These are phyloP conservation scores for Eustoma russellianum DNA, from an alignment of 257 asterid species.

Conservation along the genomic window DNA sequence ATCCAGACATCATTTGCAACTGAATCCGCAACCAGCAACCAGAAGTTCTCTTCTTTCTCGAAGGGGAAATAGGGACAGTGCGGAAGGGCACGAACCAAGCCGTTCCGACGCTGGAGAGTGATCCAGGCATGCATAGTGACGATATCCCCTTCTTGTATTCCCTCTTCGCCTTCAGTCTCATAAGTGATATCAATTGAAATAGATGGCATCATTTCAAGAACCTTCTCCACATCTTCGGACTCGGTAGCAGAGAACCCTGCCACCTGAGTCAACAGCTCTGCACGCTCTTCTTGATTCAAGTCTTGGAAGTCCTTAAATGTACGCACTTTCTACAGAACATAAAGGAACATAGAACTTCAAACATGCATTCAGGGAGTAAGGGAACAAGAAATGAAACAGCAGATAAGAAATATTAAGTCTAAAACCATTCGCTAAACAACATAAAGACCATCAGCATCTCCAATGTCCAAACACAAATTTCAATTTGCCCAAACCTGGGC, in stretches of 20 bases:
- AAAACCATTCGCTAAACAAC: background rate
- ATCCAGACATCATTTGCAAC: slow-evolving; percentile 81
- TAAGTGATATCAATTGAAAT: slow-evolving; percentile 72
- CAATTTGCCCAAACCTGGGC: too few species aligned
- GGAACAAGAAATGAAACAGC: background rate
- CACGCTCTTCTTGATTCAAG: slow-evolving; percentile 65
- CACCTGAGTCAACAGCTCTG: slow-evolving; percentile 66
- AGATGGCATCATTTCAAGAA: slow-evolving; percentile 92
- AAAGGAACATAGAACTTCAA: slow-evolving; percentile 4
- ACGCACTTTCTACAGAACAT: slow-evolving; percentile 61
- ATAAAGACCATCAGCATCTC: too few species aligned
- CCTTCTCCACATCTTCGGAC: slow-evolving; percentile 79
- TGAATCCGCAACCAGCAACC: slow-evolving; percentile 88
- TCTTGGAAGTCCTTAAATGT: slow-evolving; percentile 79
- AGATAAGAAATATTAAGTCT: background rate
- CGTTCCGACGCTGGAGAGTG: slow-evolving; percentile 63
- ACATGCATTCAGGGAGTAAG: background rate
- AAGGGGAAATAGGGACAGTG: slow-evolving; percentile 77
- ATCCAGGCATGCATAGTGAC: slow-evolving; percentile 97
- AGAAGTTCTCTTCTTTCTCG: slow-evolving; percentile 82
- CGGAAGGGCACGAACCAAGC: slow-evolving; percentile 64
- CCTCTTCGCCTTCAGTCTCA: slow-evolving; percentile 99
- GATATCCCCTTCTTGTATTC: slow-evolving; percentile 88
- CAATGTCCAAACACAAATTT: too few species aligned
- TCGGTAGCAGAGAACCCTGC: slow-evolving; percentile 70